phyloP scores from a whole-genome alignment of 768 basidiomycete genomes.

The Podaxis rugospora region DNA sequence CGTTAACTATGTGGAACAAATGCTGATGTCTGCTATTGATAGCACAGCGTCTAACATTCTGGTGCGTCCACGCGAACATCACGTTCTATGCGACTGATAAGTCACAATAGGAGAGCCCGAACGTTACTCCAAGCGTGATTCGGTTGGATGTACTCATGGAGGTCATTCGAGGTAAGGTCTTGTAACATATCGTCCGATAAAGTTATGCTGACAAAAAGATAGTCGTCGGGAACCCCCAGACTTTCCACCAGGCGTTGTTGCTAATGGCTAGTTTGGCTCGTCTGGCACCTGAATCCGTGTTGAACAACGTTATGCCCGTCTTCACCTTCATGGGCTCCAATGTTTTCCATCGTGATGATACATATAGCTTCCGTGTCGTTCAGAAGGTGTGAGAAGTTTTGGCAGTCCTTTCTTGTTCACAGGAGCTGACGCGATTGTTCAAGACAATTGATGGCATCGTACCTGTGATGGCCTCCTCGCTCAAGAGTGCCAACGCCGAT shows the following conservation, averaged over 20 bases:
- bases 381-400: slow-evolving; percentile 59
- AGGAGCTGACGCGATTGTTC: slow-evolving; percentile 5
- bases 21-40: slow-evolving; percentile 80
- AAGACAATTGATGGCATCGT: slow-evolving; percentile 93
- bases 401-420: background rate
- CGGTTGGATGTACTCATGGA: slow-evolving; percentile 86
- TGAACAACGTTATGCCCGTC: slow-evolving; percentile 95
- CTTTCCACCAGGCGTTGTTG: slow-evolving; percentile 87
- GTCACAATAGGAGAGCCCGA: slow-evolving; percentile 43
- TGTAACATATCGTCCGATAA: background rate
- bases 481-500: slow-evolving; percentile 52
- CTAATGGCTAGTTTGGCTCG: slow-evolving; percentile 82
- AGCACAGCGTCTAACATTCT: slow-evolving; percentile 51
- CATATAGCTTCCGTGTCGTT: slow-evolving; percentile 92
- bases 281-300: slow-evolving; percentile 83
- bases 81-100: background rate
- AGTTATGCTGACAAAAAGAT: slow-evolving; percentile 5
- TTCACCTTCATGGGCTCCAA: slow-evolving; percentile 99
- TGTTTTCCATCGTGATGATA: slow-evolving; percentile 93
- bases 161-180: slow-evolving; percentile 65
- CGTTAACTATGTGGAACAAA: slow-evolving; percentile 74
- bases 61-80: slow-evolving; percentile 30
- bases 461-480: slow-evolving; percentile 84
- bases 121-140: slow-evolving; percentile 51
- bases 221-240: slow-evolving; percentile 92